Percentiles rank a stretch among this genome's conserved stretches.
phyloP scores from a whole-genome alignment of 2,329 filamentous ascomycete genomes.

The Diaporthe citri region DNA sequence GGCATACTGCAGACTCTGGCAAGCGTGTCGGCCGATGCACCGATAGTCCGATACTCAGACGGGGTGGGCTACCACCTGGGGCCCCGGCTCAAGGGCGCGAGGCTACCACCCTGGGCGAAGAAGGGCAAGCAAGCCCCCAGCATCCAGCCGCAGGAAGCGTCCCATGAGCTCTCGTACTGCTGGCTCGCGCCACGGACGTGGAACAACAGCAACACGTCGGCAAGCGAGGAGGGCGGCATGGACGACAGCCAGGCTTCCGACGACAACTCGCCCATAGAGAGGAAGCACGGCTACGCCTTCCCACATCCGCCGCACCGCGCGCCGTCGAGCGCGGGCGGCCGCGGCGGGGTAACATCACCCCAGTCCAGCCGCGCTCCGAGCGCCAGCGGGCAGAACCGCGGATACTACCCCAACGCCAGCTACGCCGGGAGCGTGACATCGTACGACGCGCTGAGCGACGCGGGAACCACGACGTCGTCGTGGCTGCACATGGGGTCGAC shows the following conservation, averaged over 20 bases:
- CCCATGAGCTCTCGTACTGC: slow-evolving; percentile 66
- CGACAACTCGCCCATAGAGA: slow-evolving; percentile 17
- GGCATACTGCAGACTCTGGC: slow-evolving; percentile 71
- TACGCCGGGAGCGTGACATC: slow-evolving; percentile 48
- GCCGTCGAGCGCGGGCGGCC: slow-evolving; percentile 1
- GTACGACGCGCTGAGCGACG: slow-evolving; percentile 26
- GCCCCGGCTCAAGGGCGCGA: slow-evolving; percentile 63
- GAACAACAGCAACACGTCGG: slow-evolving; percentile 48
- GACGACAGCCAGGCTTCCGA: slow-evolving; percentile 22
- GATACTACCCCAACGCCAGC: slow-evolving; percentile 29
- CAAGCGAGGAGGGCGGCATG: slow-evolving; percentile 30
- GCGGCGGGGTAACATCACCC: slow-evolving; percentile 40
- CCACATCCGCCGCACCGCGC: slow-evolving; percentile 44
- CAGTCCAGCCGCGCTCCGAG: slow-evolving; percentile 42
- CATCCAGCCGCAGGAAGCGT: slow-evolving; percentile 49
- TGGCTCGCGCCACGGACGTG: slow-evolving; percentile 61
- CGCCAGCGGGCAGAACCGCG: slow-evolving; percentile 11
- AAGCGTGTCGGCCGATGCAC: slow-evolving; percentile 69
- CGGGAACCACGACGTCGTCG: slow-evolving; percentile 25
- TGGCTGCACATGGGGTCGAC: slow-evolving; percentile 23
- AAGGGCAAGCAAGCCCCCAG: slow-evolving; percentile 46
- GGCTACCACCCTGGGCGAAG: slow-evolving; percentile 65
- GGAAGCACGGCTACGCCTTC: slow-evolving; percentile 42
- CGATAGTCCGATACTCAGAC: slow-evolving; percentile 63
- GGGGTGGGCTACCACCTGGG: slow-evolving; percentile 69